Evolutionary conservation across 2,329 filamentous ascomycete species (phyloP).

Genomic region (Fusarium buharicum): DNA sequence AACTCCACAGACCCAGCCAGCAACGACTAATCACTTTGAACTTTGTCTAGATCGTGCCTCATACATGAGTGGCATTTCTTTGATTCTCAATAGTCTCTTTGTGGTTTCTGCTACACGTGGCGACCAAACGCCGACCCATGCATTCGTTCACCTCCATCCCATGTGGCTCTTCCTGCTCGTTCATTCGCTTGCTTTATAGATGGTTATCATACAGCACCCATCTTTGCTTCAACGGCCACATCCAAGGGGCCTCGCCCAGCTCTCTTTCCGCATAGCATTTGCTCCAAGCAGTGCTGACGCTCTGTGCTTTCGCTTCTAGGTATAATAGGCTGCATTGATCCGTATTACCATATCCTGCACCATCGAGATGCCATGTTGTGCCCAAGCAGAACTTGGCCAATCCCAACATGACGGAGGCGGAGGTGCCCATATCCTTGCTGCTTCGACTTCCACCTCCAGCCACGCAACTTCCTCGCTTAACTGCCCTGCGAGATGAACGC

Average conservation of each 20-base stretch:
- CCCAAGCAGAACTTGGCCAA: slow-evolving; percentile 32
- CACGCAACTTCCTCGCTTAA: slow-evolving; percentile 31
- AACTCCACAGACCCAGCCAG: not conserved
- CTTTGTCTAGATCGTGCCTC: slow-evolving; percentile 7
- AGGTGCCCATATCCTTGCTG: slow-evolving; percentile 31
- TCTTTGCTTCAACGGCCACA: slow-evolving; percentile 32
- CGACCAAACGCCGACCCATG: slow-evolving; percentile 41
- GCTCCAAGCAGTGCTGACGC: slow-evolving; percentile 21
- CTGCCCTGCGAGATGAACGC: slow-evolving; percentile 43
- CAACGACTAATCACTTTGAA: not conserved
- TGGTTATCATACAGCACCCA: slow-evolving; percentile 15
- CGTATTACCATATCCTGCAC: slow-evolving; percentile 36
- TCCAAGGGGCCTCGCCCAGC: slow-evolving; percentile 32
- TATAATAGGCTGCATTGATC: slow-evolving; percentile 40
- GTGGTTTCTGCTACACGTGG: slow-evolving; percentile 45
- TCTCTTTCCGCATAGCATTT: slow-evolving; percentile 25
- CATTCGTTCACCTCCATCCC: slow-evolving; percentile 37
- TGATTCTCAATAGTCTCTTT: slow-evolving; percentile 45
- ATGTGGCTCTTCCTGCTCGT: slow-evolving; percentile 36
- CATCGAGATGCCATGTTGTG: slow-evolving; percentile 34
- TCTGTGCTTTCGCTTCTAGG: slow-evolving; percentile 38
- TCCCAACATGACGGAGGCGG: slow-evolving; percentile 29
- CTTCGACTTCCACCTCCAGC: slow-evolving; percentile 29
- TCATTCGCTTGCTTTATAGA: slow-evolving; percentile 36
- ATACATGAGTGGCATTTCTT: slow-evolving; percentile 41